Percentiles rank a stretch among this genome's conserved stretches.
phyloP scores from a whole-genome alignment of 2,329 filamentous ascomycete genomes.

The Fusarium graminum region DNA sequence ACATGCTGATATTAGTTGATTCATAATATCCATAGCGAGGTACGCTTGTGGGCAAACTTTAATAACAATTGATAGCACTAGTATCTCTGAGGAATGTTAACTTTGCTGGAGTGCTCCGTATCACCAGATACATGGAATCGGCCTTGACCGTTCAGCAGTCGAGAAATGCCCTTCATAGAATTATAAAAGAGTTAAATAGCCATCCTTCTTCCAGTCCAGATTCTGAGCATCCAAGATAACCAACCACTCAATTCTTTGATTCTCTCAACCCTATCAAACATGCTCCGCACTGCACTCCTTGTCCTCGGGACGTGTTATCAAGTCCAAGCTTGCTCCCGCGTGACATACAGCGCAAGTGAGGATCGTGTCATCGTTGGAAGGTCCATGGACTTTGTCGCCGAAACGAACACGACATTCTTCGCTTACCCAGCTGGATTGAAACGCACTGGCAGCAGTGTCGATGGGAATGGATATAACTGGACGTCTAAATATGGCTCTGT shows the following conservation, averaged over 20 bases:
- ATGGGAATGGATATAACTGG: constrained; percentile 1
- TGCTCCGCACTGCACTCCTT: background rate
- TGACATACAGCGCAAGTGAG: background rate
- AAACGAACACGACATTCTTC: constrained; percentile 3
- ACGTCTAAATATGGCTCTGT: constrained; percentile 2
- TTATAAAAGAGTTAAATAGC: background rate
- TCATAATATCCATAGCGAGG: background rate
- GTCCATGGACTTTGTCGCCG: constrained; percentile 3
- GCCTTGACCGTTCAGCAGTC: background rate
- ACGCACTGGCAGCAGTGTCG: constrained; percentile 2
- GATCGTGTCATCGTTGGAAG: constrained; percentile 1
- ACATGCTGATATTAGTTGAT: no score
- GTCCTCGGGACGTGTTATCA: background rate
- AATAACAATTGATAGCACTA: background rate
- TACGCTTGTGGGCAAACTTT: background rate
- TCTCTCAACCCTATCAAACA: background rate
- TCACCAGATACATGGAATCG: background rate
- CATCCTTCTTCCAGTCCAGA: background rate
- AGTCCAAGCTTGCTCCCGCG: background rate
- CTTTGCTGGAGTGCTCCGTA: background rate
- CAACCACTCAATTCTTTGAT: no score
- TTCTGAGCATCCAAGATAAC: background rate
- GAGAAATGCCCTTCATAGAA: background rate
- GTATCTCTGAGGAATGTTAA: background rate
- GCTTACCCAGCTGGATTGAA: background rate